Evolutionary conservation across 805 yeast genomes (phyloP), one percentile per base, ranked within the genome.

Genomic region (Yarrowia porcina): DNA sequence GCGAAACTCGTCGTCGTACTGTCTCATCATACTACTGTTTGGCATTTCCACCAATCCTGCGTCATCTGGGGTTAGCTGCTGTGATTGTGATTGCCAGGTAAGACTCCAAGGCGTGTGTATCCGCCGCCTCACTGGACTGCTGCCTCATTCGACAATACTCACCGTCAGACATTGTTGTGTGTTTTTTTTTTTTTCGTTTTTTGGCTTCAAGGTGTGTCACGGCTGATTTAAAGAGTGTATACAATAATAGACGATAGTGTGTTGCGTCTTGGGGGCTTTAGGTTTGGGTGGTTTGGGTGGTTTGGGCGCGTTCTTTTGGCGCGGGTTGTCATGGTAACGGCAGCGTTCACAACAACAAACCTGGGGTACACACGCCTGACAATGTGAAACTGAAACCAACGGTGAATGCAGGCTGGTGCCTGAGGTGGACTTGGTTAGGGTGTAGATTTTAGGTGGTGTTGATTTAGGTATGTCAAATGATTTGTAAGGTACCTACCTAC

Each of bases 11-110:
- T 47, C 54, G 39, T 47, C 54, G 15, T 47, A 47, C 9, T 32
- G 54, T 32, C 39, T n/a, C 17, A 52, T 1, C 59, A 36, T 25
- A 42, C 59, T 52, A 25, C 44, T 36, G 60, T 52, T 52, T 36
- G 60, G 59, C 59, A 52, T 52, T 18, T 52, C 30, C 18, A 52
- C 60, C 45, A 36, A 20, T 52, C 60, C 60, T 3, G 59, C 59
- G 11, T 52, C 30, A 4, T 49, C 56, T 49, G 56, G 4, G 56
- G 32, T 33, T 25, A 5, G 28, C 8, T 25, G 28, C 8, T 25
- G 28, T 25, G 4, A 5, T 25, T 25, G 28, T 25, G 4, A 8
- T 25, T 25, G 28, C 8, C 8, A 5, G 4, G 28, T 25, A 8
- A 25, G 28, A 25, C 4, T 25, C 8, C 8, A 8, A 8, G 28